Conservation (phyloP, 1,139 yeast genomes). For the Candida albicans region DNA sequence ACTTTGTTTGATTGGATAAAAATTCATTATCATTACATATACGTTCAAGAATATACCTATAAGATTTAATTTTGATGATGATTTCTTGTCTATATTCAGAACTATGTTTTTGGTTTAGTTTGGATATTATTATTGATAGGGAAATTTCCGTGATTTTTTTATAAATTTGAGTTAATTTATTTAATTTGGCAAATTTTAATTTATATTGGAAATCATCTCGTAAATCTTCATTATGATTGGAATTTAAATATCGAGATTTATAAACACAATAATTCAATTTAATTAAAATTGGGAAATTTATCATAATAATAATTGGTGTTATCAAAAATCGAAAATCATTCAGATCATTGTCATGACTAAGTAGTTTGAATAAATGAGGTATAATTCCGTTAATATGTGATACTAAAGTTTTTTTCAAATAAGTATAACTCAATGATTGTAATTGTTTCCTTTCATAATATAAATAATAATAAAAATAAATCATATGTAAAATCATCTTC, state of each 20-base stretch:
- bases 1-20: no score
- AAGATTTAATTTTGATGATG: no score
- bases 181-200: constrained; percentile 21
- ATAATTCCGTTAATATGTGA: constrained; percentile 27
- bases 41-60: no score
- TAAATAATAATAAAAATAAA: constrained; percentile 29
- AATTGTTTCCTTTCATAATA: constrained; percentile 29
- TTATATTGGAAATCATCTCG: constrained; percentile 16
- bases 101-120: no score
- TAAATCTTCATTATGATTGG: constrained; percentile 15
- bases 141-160: constrained; percentile 23
- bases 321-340: no score
- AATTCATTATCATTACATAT: no score
- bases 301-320: constrained; percentile 33
- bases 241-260: constrained; percentile 17
- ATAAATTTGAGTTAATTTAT: constrained; percentile 20
- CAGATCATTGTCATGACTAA: no score
- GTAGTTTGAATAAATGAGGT: constrained; percentile 29
- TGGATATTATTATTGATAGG: constrained; percentile 11
- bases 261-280: constrained; percentile 24
- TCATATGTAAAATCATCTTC: constrained; percentile 27
- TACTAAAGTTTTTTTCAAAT: constrained; percentile 30
- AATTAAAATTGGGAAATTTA: constrained; percentile 23
- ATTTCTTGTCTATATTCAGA: no score
- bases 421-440: constrained; percentile 26